Evolutionary conservation across 345 rosid species (phyloP), one percentile per base, ranked within the genome.

Genomic region (Euphorbia tirucalli): DNA sequence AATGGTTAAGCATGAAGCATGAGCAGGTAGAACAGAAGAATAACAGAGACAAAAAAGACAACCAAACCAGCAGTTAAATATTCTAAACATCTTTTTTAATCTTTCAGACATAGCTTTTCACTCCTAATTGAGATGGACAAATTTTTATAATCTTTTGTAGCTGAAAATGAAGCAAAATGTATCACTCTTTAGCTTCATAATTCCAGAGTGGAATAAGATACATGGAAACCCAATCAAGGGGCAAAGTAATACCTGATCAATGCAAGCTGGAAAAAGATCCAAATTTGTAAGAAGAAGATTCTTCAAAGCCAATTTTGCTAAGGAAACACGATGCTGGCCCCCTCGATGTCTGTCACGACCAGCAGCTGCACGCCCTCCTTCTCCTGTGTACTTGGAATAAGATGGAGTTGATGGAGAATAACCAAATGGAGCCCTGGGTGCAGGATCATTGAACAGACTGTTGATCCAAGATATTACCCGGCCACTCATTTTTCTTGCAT

Each of bases 401-500:
- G 97, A 90, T 77, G 98, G 98, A 68, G 97, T 89, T 83, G 95
- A 96, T 71, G 99, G 99, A 7, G 98, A 95, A 83, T 82, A 90
- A 80, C 99, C 99, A 83, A 90, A 87, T 69, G 96, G 96, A 65
- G 87, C 97, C 87, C 92, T 89, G n/a, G 96, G 87, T 62, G 92
- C 89, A 80, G 98, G 97, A 75, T 95, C 98, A 73, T 88, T 88
- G 83, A 95, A 95, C 78, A 95, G 87, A 83, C 97, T 87, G 76
- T 95, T 95, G 79, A 95, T 92, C 99, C 99, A 95, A 77, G 87
- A 85, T 77, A 95, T 89, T 75, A 95, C 90, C 72, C 98, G 84
- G 67, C 99, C 99, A 77, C 94, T 87, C 99, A 92, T 95, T 86
- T 92, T 95, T 81, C 98, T 89, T 25, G 98, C 97, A 85, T 89